A percentile compares a stretch with the other conserved stretches of the same genome.
Evolutionary conservation across 1,284 basidiomycete genomes (phyloP).

Genomic region (Volvariella volvacea): DNA sequence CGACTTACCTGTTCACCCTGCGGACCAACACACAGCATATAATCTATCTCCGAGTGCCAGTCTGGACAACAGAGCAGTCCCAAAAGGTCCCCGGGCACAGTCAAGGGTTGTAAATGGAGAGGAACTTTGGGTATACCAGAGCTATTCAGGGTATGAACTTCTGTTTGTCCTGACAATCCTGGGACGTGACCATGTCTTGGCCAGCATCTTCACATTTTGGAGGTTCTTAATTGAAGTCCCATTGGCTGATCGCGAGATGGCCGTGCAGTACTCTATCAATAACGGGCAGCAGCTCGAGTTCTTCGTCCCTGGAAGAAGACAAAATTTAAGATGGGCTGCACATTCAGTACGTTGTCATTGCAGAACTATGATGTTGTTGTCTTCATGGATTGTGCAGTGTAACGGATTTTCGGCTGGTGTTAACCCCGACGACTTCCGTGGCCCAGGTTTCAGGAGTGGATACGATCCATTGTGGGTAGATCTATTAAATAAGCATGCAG

Average conservation of each 20-base stretch:
- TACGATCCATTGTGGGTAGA: constrained; percentile 95
- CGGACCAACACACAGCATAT: constrained; percentile 53
- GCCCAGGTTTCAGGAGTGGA: constrained; percentile 68
- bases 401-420: constrained; percentile 80
- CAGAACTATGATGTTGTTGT: constrained; percentile 1
- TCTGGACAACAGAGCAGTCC: constrained; percentile 10
- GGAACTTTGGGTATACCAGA: constrained; percentile 78
- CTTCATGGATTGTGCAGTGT: constrained; percentile 39
- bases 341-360: constrained; percentile 56
- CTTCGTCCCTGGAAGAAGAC: constrained; percentile 72
- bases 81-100: constrained; percentile 27
- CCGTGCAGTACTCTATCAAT: constrained; percentile 78
- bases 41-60: constrained; percentile 12
- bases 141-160: constrained; percentile 44
- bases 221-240: constrained; percentile 88
- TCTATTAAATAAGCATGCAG: constrained; percentile 73
- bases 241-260: constrained; percentile 66
- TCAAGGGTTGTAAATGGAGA: constrained; percentile 51
- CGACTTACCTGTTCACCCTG: constrained; percentile 64
- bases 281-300: constrained; percentile 76
- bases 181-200: constrained; percentile 4
- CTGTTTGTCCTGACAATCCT: constrained; percentile 1
- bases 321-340: constrained; percentile 90
- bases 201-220: constrained; percentile 88
- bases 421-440: constrained; percentile 72